These are phyloP conservation scores for Debaryomyces prosopidis DNA, from an alignment of 805 yeast species.

Conservation along the genomic window DNA sequence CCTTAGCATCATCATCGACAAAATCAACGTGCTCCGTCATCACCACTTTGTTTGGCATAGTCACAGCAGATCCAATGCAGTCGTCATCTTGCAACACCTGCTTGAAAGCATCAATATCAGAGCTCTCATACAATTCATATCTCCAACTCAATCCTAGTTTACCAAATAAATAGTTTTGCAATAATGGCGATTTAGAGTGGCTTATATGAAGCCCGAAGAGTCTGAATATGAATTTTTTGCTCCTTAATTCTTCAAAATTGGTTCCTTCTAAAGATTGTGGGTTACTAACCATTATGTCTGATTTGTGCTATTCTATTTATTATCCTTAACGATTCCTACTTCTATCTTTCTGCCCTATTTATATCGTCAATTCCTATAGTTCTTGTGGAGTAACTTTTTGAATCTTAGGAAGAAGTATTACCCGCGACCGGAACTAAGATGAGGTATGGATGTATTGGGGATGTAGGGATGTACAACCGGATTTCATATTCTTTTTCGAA, in stretches of 20 bases:
- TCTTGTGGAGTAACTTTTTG: not conserved
- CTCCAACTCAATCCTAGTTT: slow-evolving; percentile 22
- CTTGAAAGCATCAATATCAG: slow-evolving; percentile 18
- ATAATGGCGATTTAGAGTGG: slow-evolving; percentile 27
- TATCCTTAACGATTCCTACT: not conserved
- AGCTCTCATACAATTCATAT: slow-evolving; percentile 23
- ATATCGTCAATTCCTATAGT: not conserved
- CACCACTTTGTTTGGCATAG: slow-evolving; percentile 32
- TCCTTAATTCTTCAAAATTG: slow-evolving; percentile 5
- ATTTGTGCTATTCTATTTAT: not conserved
- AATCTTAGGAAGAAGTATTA: not conserved
- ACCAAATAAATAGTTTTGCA: slow-evolving; percentile 24
- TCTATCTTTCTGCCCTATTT: not conserved
- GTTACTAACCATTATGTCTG: not conserved
- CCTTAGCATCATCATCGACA: slow-evolving; percentile 27
- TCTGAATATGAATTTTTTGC: slow-evolving; percentile 6
- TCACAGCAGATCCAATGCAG: slow-evolving; percentile 28
- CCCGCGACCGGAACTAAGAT: not conserved
- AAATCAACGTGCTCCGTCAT: slow-evolving; percentile 26
- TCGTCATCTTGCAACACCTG: slow-evolving; percentile 7
- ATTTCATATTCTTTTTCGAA: no score
- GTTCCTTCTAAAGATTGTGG: not conserved
- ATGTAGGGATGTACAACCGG: no score
- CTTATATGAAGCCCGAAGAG: slow-evolving; percentile 22
- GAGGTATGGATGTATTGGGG: no score